Conservation (phyloP, 1,139 yeast species). For the Meyerozyma elateridarum region DNA sequence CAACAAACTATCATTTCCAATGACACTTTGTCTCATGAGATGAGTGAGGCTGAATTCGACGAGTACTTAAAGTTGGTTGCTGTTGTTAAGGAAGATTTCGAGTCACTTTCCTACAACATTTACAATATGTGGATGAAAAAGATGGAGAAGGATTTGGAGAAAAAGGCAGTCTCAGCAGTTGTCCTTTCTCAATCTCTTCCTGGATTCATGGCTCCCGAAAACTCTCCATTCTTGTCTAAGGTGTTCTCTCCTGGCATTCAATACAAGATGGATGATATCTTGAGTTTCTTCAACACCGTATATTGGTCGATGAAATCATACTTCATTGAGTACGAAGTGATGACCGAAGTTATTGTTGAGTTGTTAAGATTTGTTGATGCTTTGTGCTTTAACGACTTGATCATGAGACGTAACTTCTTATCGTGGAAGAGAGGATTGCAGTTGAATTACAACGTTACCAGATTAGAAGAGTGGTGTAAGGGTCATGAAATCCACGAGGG, state of each 20-base stretch:
- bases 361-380: constrained; percentile 87
- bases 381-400: constrained; percentile 89
- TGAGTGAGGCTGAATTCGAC: constrained; percentile 87
- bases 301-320: constrained; percentile 94
- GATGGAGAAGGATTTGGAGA: constrained; percentile 85
- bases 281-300: constrained; percentile 84
- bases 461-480: constrained; percentile 98
- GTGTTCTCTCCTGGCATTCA: constrained; percentile 71
- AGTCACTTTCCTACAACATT: constrained; percentile 86
- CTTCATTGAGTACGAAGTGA: constrained; percentile 79
- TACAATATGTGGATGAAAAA: constrained; percentile 98
- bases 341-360: constrained; percentile 82
- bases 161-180: constrained; percentile 90
- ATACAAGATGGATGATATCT: constrained; percentile 91
- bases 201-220: constrained; percentile 89
- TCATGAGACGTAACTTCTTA: constrained; percentile 90
- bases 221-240: constrained; percentile 78
- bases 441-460: constrained; percentile 90
- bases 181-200: constrained; percentile 93
- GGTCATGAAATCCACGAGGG: constrained; percentile 91
- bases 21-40: constrained; percentile 72
- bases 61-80: constrained; percentile 88
- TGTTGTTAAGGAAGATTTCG: constrained; percentile 91
- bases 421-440: constrained; percentile 98
- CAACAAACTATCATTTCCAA: constrained; percentile 84